Conservation (phyloP, 805 yeast genomes). For the Yamadazyma phyllophila region DNA sequence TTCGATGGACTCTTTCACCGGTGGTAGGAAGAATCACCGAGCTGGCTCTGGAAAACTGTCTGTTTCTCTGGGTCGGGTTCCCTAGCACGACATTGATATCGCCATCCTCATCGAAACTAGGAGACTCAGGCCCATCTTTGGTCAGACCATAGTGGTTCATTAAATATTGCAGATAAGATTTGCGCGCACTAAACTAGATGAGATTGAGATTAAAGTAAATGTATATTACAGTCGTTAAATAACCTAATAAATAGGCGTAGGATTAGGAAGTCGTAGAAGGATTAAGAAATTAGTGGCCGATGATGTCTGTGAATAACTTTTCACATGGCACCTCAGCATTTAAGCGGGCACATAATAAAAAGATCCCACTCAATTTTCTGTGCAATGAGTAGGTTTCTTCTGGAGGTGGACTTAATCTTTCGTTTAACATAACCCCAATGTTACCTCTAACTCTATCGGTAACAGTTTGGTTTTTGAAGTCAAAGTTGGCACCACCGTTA, state of each 20-base stretch:
- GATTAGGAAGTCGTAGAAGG: background rate
- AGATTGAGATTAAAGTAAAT: background rate
- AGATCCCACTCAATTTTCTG: conserved; percentile 92
- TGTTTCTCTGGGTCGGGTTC: conserved; percentile 9
- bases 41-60: conserved; percentile 17
- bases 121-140: background rate
- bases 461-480: conserved; percentile 82
- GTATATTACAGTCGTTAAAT: conserved; percentile 3
- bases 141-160: conserved; percentile 8
- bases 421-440: conserved; percentile 84
- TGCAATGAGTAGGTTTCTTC: conserved; percentile 98
- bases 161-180: background rate
- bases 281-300: conserved; percentile 39
- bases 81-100: conserved; percentile 13
- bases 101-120: conserved; percentile 1
- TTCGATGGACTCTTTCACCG: conserved; percentile 38
- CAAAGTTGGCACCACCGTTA: conserved; percentile 52
- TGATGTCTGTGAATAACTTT: conserved; percentile 69
- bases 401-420: conserved; percentile 94
- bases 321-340: conserved; percentile 81
- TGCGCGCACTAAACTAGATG: background rate
- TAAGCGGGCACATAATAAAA: conserved; percentile 81
- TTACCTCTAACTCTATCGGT: conserved; percentile 90
- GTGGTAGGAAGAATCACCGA: conserved; percentile 40
- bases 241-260: conserved; percentile 1